These are phyloP conservation scores for Mrakia frigida DNA, from an alignment of 768 basidiomycete genomes.

Conservation along the genomic window DNA sequence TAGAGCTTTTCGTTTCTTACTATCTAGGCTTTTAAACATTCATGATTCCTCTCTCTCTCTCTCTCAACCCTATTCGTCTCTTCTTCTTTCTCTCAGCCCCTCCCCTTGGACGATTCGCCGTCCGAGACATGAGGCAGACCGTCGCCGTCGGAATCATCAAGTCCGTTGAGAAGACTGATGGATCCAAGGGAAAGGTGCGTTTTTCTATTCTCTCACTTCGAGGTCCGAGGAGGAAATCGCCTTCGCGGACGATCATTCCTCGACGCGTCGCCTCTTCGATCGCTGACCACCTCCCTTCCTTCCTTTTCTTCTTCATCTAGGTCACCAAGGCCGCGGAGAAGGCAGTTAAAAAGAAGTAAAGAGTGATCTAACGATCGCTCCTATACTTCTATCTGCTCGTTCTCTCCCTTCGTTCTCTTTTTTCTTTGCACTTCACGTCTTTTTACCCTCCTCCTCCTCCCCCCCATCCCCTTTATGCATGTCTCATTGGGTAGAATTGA, in stretches of 20 bases:
- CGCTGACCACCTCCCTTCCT: too few species aligned
- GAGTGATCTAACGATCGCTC: background rate
- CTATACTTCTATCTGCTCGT: background rate
- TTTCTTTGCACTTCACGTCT: background rate
- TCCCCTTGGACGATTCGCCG: slow-evolving; percentile 77
- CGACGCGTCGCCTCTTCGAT: too few species aligned
- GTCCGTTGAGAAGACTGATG: slow-evolving; percentile 58
- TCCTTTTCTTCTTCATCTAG: background rate
- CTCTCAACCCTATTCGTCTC: too few species aligned
- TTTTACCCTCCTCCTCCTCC: too few species aligned
- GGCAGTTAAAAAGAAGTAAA: background rate
- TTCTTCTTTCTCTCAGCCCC: slow-evolving; percentile 48
- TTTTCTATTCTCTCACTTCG: too few species aligned
- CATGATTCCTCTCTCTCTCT: too few species aligned
- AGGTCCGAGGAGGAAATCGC: too few species aligned
- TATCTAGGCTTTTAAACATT: too few species aligned
- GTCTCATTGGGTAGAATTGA: background rate
- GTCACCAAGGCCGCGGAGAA: slow-evolving; percentile 8
- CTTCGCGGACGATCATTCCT: too few species aligned
- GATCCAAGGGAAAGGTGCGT: slow-evolving; percentile 77
- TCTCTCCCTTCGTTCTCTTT: background rate
- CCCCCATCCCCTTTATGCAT: too few species aligned
- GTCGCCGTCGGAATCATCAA: slow-evolving; percentile 99
- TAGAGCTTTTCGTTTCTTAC: too few species aligned
- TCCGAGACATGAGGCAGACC: slow-evolving; percentile 80